Evolutionary conservation across 169 alveolate species (phyloP), one percentile per base, ranked within the genome.

Genomic region (Plasmodium gonderi): DNA sequence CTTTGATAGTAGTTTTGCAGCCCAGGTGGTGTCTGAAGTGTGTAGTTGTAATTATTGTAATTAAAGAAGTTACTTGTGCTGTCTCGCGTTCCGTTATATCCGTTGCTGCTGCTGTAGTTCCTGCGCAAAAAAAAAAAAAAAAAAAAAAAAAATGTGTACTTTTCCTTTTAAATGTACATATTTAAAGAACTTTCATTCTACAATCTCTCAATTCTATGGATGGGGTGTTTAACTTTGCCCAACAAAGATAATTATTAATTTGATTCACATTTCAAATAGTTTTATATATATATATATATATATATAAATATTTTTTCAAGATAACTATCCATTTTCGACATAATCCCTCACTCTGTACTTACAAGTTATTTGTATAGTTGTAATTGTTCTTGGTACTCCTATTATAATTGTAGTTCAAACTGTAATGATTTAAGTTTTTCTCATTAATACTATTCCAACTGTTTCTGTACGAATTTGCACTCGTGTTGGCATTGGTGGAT

Each of bases 361-460:
- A 87, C 93, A 87, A 60, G 60, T 87, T 87, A 31, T 65, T 87
- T 17, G 78, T 83, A 33, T 83, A 83, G 80, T 75, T 76, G n/a
- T 44, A 76, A 51, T 60, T 76, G 67, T 87, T 87, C 54, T 87
- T 87, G 68, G 45, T 64, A 38, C 42, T 77, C 54, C 93, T 75
- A 68, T 87, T 76, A 64, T 77, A 74, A 31, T 77, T 87, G 54
- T 76, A 87, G 64, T 87, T 87, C 51, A 77, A 20, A 26, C 47
- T 87, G 68, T 87, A 87, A 38, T 87, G 93, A 26, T 77, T 87
- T 54, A 87, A 47, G 26, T 76, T 87, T 26, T 87, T 87, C 40
- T 87, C 93, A 78, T 87, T 87, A 60, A 87, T 76, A 76, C 47
- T 77, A 45, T 45, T 87, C 93, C 93, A 87, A 23, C 36, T 87